Evolutionary conservation across 1,284 basidiomycete genomes (phyloP), one percentile per base, ranked within the genome.

Genomic region (Fomitopsis pinicola): DNA sequence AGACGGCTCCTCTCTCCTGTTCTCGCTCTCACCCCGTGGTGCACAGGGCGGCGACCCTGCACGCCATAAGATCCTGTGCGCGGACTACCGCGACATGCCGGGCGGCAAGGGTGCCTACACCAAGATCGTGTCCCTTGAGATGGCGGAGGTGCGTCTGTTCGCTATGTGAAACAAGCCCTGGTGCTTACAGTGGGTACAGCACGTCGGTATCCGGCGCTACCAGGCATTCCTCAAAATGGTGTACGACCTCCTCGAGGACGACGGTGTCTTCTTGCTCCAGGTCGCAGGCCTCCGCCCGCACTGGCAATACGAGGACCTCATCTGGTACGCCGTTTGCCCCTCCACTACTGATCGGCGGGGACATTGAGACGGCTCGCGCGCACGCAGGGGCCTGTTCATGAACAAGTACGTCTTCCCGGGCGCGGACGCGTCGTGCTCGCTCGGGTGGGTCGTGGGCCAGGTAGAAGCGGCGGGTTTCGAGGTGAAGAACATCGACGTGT

Each of bases 321-420:
- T 95, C 74, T 99, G 97, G 96, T 84, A 69, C 68, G 53, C 40
- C 17, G 3, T 8, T 38, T 17, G 1, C 10, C n/a, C 9, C 7
- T 54, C 35, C 22, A 22, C 22, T 2, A 38, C 28, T 28, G 5
- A 33, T 54, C 36, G 12, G 12, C 30, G 30, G n/a, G 40, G 19
- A 12, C 22, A 8, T 12, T 40, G 5, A 12, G 7, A n/a, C 33
- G 5, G 1, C 2, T 19, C 19, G 30, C 22, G 22, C 62, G 26
- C 58, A 33, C 30, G 17, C 46, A 89, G 86, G 88, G 92, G 90
- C 64, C 80, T 94, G 22, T 93, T 92, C 82, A 97, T 97, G 94
- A 96, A 94, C 86, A 96, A 95, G 73, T 96, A 96, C 69, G 77
- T 98, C 73, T 99, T 98, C 89, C 96, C 97, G 58, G 97, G 97